Evolutionary conservation across 2,329 filamentous ascomycete species (phyloP), one percentile per base, ranked within the genome.

Genomic region (Penicillium sp.): DNA sequence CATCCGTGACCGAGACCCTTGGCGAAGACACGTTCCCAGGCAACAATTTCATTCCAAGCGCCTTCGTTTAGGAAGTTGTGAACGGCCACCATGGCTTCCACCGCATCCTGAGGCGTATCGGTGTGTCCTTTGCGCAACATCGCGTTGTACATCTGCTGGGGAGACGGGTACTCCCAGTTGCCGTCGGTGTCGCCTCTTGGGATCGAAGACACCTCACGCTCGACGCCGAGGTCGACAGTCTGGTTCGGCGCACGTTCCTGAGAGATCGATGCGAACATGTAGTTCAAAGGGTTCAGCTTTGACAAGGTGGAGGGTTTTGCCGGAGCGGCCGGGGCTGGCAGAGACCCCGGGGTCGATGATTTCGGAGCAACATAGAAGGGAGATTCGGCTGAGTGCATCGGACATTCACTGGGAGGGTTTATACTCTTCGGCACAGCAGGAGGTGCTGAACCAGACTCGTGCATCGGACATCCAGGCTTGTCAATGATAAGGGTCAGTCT

Each of bases 111-210:
- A 48, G 95, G 91, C 0, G 93, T 97, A 68, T 97, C 91, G 0
- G 87, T 90, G 72, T 96, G 93, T 50, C 93, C 93, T 73, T 98
- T 98, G 56, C 93, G 86, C 54, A 97, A 76, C 73, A 98, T 86
- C 6, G 93, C 93, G 66, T 98, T 97, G 78, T 97, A 98, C 93
- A 98, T 98, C 72, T 98, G 93, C 75, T 98, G 93, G 0, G 93
- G 92, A 0, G 90, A 96, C 0, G 93, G 93, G 67, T 98, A 98
- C 72, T 97, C 93, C 93, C 93, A 98, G 64, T 88, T 95, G 41
- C 84, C 82, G 45, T 84, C 79, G 2, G 59, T 51, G 61, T 87
- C 83, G 63, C 88, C 89, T 60, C 87, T 87, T n/a, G 93, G 93
- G 60, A 98, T 98, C 1, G 91, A 90, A 0, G 89, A 95, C 27